Conservation (phyloP, 225 moss, liverwort and hornwort species). For the Physcomitrellopsis africana region DNA sequence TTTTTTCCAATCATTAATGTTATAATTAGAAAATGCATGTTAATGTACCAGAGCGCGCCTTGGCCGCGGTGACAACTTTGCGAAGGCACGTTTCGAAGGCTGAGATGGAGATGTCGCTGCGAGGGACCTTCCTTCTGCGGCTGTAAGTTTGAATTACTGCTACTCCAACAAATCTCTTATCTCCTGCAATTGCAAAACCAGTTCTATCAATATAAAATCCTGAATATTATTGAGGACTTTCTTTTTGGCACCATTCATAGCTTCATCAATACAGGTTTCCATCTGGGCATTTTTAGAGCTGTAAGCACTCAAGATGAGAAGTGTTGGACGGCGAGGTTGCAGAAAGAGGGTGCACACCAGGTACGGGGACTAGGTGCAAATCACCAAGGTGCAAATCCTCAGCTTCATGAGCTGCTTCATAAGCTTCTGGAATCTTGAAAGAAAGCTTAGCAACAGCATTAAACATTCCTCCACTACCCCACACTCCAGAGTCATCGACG, state of each 20-base stretch:
- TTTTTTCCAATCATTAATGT: no score
- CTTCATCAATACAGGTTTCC: not conserved
- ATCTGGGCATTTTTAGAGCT: not conserved
- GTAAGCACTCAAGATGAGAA: conserved; percentile 3
- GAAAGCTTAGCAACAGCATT: conserved; percentile 67
- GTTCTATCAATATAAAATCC: conserved; percentile 22
- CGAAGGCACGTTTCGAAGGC: conserved; percentile 73
- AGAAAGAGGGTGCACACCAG: conserved; percentile 42
- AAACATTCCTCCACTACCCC: conserved; percentile 90
- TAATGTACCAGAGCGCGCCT: conserved; percentile 56
- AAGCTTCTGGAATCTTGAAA: conserved; percentile 62
- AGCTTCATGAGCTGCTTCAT: conserved; percentile 66
- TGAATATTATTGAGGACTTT: not conserved
- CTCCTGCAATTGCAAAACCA: conserved; percentile 33
- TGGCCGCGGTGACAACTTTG: conserved; percentile 69
- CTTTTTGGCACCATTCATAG: not conserved
- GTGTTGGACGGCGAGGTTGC: not conserved
- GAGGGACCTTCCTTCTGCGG: conserved; percentile 72
- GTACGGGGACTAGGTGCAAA: conserved; percentile 69
- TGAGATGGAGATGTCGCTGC: conserved; percentile 78
- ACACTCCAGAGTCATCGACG: conserved; percentile 82
- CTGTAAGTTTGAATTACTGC: conserved; percentile 77
- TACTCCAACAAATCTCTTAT: conserved; percentile 57
- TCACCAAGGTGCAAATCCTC: conserved; percentile 78
- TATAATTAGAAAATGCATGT: not conserved